Percentiles rank a stretch among this genome's conserved stretches.
Evolutionary conservation across 2,329 filamentous ascomycete species (phyloP).

Genomic region (Arthroderma uncinatum): DNA sequence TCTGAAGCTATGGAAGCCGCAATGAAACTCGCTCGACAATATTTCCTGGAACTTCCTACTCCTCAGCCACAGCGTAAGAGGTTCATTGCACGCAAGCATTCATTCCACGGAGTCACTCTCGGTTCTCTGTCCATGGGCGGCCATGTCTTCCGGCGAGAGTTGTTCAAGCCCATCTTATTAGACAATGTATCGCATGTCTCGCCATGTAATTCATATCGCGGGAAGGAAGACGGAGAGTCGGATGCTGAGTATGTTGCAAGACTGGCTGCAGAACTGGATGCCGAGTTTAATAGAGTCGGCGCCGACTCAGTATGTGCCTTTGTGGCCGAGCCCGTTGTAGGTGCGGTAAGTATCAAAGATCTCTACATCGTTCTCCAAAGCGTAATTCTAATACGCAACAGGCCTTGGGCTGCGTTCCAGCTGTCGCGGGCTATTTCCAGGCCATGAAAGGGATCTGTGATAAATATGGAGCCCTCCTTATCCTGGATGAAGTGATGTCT

Average conservation of each 20-base stretch:
- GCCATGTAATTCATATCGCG: slow-evolving; percentile 56
- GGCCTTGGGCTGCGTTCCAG: slow-evolving; percentile 58
- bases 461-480: slow-evolving; percentile 60
- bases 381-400: slow-evolving; percentile 18
- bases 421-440: slow-evolving; percentile 56
- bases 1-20: slow-evolving; percentile 60
- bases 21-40: slow-evolving; percentile 57
- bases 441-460: slow-evolving; percentile 59
- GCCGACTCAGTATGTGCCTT: slow-evolving; percentile 59
- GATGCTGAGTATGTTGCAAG: slow-evolving; percentile 49
- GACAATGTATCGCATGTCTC: slow-evolving; percentile 50
- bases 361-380: background rate
- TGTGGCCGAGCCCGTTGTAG: slow-evolving; percentile 61
- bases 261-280: slow-evolving; percentile 54
- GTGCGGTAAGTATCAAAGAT: slow-evolving; percentile 43
- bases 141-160: slow-evolving; percentile 47
- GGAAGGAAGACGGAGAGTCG: slow-evolving; percentile 41
- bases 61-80: slow-evolving; percentile 45
- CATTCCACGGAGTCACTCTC: slow-evolving; percentile 61
- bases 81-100: slow-evolving; percentile 54
- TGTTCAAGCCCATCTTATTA: slow-evolving; percentile 51
- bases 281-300: slow-evolving; percentile 53
- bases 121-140: slow-evolving; percentile 56
- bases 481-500: slow-evolving; percentile 68
- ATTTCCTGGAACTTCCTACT: slow-evolving; percentile 46